Conservation (phyloP, 306 rosid species). For the Carpinus viminea region DNA sequence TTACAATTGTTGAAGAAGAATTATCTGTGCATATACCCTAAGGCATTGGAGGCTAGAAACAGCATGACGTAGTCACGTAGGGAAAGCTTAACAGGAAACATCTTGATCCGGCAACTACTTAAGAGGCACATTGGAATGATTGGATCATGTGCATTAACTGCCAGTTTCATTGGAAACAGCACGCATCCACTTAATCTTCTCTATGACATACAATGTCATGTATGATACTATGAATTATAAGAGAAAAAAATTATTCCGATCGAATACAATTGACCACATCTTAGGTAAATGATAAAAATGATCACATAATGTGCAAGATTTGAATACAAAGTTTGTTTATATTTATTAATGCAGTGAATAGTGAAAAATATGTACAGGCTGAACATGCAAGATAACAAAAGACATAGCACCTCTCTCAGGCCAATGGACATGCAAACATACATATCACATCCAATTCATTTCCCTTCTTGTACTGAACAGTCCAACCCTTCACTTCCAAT, state of each 20-base stretch:
- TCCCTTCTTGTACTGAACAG: neutral
- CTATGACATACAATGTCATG: neutral
- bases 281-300: neutral
- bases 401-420: neutral
- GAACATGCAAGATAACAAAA: constrained; percentile 10
- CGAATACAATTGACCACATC: neutral
- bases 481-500: constrained; percentile 74
- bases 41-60: no score
- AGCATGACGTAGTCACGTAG: no score
- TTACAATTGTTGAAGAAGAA: no score
- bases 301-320: neutral
- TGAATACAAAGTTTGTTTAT: neutral
- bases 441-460: neutral
- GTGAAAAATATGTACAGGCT: constrained; percentile 19
- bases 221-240: neutral
- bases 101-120: no score
- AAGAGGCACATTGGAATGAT: no score
- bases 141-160: neutral
- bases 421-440: neutral
- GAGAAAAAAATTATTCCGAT: neutral
- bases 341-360: neutral
- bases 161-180: neutral
- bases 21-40: no score
- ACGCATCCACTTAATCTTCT: neutral
- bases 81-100: no score